These are phyloP conservation scores for Escallonia rubra DNA, from an alignment of 129 eudicot genomes.

Conservation along the genomic window DNA sequence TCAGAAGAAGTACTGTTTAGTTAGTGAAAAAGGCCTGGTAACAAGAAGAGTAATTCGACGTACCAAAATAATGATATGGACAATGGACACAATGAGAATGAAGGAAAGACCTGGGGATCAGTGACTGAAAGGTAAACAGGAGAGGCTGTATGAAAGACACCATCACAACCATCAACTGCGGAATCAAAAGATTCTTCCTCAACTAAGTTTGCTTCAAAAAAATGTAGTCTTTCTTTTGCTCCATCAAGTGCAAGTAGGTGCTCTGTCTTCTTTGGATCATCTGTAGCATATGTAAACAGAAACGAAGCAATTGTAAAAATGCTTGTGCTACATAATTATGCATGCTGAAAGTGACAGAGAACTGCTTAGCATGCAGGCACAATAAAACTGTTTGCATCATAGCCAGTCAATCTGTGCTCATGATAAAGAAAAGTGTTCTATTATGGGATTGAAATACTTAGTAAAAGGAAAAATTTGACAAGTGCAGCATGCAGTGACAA, in stretches of 20 bases:
- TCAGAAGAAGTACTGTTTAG: too few species aligned
- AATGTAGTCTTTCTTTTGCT: conserved; percentile 5
- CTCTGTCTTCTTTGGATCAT: conserved; percentile 13
- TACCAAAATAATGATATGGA: neutral
- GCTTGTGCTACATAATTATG: too few species aligned
- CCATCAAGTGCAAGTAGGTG: conserved; percentile 4
- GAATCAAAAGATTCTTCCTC: conserved; percentile 13
- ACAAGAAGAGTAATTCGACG: neutral
- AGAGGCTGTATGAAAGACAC: conserved; percentile 7
- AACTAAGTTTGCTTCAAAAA: conserved; percentile 11
- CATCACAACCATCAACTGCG: conserved; percentile 7
- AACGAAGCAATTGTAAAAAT: neutral
- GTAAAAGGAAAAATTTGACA: too few species aligned
- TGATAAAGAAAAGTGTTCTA: too few species aligned
- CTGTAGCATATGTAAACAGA: conserved; percentile 5
- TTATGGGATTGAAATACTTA: too few species aligned
- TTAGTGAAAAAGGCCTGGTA: neutral
- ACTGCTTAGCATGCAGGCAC: too few species aligned
- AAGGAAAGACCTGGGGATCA: neutral
- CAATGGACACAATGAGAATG: neutral
- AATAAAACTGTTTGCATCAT: too few species aligned
- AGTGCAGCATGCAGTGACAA: too few species aligned
- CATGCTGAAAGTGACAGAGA: too few species aligned
- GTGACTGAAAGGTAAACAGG: neutral
- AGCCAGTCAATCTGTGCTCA: too few species aligned